Evolutionary conservation across 768 basidiomycete species (phyloP).

Genomic region (Tulasnella calospora): DNA sequence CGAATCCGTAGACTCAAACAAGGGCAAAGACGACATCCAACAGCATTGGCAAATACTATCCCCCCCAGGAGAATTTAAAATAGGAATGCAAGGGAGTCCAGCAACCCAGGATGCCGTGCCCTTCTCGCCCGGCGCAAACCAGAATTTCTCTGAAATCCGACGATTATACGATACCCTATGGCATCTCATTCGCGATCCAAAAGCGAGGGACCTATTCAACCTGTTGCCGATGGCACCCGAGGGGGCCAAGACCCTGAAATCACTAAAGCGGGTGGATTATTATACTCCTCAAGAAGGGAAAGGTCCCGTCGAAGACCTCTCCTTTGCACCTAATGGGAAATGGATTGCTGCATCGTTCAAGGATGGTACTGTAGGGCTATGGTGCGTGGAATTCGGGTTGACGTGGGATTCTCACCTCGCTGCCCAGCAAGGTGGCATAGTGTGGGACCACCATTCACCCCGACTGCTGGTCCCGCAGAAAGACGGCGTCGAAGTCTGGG

Average conservation of each 20-base stretch:
- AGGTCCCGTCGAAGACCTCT: constrained; percentile 63
- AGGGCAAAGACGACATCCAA: neutral
- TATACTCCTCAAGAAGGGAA: constrained; percentile 57
- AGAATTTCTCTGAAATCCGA: neutral
- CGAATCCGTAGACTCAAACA: neutral
- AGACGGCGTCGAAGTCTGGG: constrained; percentile 68
- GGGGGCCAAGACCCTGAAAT: constrained; percentile 46
- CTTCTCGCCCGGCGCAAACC: neutral
- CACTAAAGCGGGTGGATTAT: constrained; percentile 50
- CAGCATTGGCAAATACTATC: neutral
- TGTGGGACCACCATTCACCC: constrained; percentile 72
- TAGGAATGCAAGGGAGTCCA: neutral
- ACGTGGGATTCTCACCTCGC: constrained; percentile 57
- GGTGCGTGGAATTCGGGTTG: constrained; percentile 42
- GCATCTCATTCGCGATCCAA: neutral
- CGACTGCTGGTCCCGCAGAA: constrained; percentile 58
- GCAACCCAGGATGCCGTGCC: no score
- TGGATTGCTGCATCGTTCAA: constrained; percentile 69
- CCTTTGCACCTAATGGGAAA: constrained; percentile 71
- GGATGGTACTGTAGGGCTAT: constrained; percentile 24
- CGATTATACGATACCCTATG: neutral
- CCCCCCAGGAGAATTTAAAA: neutral
- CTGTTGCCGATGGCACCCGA: constrained; percentile 35
- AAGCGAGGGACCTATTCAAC: constrained; percentile 47
- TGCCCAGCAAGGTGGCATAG: constrained; percentile 58